phyloP scores from a whole-genome alignment of 768 basidiomycete genomes.

The Gloeostereum incarnatum region DNA sequence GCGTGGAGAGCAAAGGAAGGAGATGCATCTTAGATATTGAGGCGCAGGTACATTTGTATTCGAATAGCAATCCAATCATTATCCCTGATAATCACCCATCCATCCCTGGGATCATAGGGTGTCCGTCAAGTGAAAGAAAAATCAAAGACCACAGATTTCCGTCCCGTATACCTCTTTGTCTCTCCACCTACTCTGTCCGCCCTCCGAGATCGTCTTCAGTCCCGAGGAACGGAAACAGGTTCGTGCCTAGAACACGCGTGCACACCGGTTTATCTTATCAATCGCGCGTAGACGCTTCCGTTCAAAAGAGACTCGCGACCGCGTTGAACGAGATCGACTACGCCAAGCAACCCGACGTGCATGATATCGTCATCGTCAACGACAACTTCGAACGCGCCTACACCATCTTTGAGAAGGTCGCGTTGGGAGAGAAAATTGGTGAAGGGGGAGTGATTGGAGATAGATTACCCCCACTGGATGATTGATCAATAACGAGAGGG shows the following conservation, averaged over 20 bases:
- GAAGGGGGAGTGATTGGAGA: slow-evolving; percentile 61
- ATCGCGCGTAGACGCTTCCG: slow-evolving; percentile 57
- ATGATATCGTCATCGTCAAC: slow-evolving; percentile 85
- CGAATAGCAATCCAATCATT: too few species aligned
- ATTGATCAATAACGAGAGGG: slow-evolving; percentile 23
- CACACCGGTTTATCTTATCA: too few species aligned
- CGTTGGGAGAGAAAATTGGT: slow-evolving; percentile 51
- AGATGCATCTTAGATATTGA: slow-evolving; percentile 96
- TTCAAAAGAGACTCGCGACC: slow-evolving; percentile 67
- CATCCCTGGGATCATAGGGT: slow-evolving; percentile 57
- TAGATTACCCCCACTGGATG: slow-evolving; percentile 55
- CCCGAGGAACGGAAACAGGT: slow-evolving; percentile 82
- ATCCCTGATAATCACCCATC: too few species aligned
- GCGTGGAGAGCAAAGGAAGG: slow-evolving; percentile 57
- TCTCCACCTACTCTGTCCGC: slow-evolving; percentile 75
- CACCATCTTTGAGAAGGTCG: slow-evolving; percentile 62
- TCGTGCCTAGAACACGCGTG: too few species aligned
- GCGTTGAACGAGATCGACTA: slow-evolving; percentile 78
- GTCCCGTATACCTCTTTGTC: slow-evolving; percentile 88
- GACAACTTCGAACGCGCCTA: slow-evolving; percentile 85
- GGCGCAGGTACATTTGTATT: slow-evolving; percentile 85
- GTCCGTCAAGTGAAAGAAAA: slow-evolving; percentile 85
- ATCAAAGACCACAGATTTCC: slow-evolving; percentile 68
- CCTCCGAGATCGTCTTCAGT: slow-evolving; percentile 61
- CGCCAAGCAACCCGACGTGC: slow-evolving; percentile 64